Evolutionary conservation across 2,329 filamentous ascomycete genomes (phyloP).

Genomic region (Torrubiellomyces zombiae): DNA sequence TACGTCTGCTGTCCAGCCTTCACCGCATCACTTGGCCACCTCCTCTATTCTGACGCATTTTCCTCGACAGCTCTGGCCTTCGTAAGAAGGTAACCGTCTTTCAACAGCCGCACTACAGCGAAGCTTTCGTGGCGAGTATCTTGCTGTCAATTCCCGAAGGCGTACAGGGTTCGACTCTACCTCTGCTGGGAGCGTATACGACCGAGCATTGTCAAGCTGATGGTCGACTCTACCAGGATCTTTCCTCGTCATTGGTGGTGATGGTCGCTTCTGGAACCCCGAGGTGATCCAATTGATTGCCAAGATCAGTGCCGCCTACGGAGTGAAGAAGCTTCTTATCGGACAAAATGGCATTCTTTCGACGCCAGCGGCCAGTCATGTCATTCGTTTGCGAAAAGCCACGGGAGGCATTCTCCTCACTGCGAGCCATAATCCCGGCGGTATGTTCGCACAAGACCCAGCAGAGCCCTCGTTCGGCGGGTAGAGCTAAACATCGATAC

Average conservation of each 20-base stretch:
- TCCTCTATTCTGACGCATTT: slow-evolving; percentile 5
- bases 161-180: slow-evolving; percentile 42
- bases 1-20: slow-evolving; percentile 39
- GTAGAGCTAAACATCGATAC: slow-evolving; percentile 6
- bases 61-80: slow-evolving; percentile 72
- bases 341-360: slow-evolving; percentile 93
- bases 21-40: slow-evolving; percentile 2
- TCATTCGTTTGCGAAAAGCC: slow-evolving; percentile 87
- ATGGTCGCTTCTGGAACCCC: slow-evolving; percentile 93
- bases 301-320: slow-evolving; percentile 91
- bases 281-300: slow-evolving; percentile 94
- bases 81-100: slow-evolving; percentile 98
- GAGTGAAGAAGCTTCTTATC: slow-evolving; percentile 96
- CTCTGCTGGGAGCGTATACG: not conserved
- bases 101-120: slow-evolving; percentile 87
- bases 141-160: slow-evolving; percentile 94
- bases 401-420: slow-evolving; percentile 95
- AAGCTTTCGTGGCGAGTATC: slow-evolving; percentile 88
- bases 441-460: no score
- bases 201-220: slow-evolving; percentile 6
- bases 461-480: no score
- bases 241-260: slow-evolving; percentile 90
- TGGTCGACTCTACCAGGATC: slow-evolving; percentile 28
- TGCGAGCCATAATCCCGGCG: slow-evolving; percentile 94
- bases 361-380: slow-evolving; percentile 86